Evolutionary conservation across 768 basidiomycete genomes (phyloP).

Genomic region (Coprinellus micaceus): DNA sequence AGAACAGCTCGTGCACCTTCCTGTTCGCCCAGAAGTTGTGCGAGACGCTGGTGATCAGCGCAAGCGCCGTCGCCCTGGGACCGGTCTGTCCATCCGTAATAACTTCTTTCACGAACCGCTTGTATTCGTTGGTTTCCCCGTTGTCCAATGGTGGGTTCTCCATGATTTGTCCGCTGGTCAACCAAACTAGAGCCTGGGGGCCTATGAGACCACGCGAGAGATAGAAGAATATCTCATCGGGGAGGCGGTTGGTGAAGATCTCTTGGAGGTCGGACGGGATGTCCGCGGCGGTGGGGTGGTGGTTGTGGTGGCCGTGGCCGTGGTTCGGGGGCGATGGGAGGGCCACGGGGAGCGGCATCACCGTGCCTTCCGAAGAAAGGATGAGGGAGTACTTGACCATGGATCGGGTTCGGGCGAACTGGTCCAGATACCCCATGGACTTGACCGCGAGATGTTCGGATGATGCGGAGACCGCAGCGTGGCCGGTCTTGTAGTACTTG

Average conservation of each 20-base stretch:
- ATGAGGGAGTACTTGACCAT: conserved; percentile 92
- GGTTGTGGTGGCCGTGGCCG: conserved; percentile 54
- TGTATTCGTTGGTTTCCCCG: conserved; percentile 93
- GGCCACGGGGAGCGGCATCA: conserved; percentile 77
- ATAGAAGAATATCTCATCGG: conserved; percentile 96
- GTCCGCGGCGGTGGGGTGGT: conserved; percentile 78
- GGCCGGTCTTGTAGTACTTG: conserved; percentile 88
- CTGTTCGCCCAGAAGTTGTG: conserved; percentile 79
- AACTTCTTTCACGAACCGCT: conserved; percentile 91
- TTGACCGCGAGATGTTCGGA: conserved; percentile 83
- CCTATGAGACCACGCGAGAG: conserved; percentile 87
- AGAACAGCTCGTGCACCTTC: conserved; percentile 70
- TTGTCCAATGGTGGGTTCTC: conserved; percentile 90
- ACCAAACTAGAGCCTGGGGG: conserved; percentile 91
- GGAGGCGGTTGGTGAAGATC: conserved; percentile 90
- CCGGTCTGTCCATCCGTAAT: conserved; percentile 94
- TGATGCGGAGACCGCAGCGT: conserved; percentile 72
- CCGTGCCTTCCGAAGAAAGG: conserved; percentile 80
- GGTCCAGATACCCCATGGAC: conserved; percentile 72
- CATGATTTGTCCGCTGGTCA: conserved; percentile 80
- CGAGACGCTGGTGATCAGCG: conserved; percentile 76
- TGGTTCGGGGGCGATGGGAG: conserved; percentile 48
- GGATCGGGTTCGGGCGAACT: conserved; percentile 83
- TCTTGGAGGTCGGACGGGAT: conserved; percentile 90
- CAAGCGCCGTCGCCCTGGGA: conserved; percentile 87